Conservation (phyloP, 129 eudicot genomes). For the Ambrosia artemisiifolia region DNA sequence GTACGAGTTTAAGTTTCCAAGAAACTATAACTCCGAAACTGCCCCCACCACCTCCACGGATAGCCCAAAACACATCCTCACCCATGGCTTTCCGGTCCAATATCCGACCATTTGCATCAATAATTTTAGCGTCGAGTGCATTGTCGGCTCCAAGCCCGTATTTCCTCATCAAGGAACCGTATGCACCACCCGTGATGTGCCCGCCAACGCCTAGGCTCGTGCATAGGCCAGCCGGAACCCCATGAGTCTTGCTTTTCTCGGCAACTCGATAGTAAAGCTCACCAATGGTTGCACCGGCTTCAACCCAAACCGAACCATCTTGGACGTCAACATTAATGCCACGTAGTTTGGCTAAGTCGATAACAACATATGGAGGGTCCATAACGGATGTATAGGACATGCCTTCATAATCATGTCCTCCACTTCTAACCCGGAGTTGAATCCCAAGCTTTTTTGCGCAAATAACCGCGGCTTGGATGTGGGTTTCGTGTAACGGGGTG, state of each 20-base stretch:
- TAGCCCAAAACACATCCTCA: constrained; percentile 15
- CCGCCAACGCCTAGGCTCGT: constrained; percentile 10
- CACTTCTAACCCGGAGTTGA: constrained; percentile 11
- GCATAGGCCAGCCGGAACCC: constrained; percentile 17
- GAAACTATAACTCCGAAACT: constrained; percentile 8
- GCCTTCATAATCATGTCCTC: constrained; percentile 16
- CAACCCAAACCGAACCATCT: constrained; percentile 12
- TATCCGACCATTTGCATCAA: constrained; percentile 4
- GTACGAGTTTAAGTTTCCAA: constrained; percentile 16
- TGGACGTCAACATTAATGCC: background rate
- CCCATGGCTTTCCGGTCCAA: constrained; percentile 10
- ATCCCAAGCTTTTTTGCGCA: constrained; percentile 13
- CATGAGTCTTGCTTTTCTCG: constrained; percentile 18
- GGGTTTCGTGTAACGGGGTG: constrained; percentile 11
- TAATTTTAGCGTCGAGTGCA: constrained; percentile 5
- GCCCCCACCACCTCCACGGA: constrained; percentile 4
- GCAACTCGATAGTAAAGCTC: constrained; percentile 16
- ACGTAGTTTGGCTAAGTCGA: constrained; percentile 8
- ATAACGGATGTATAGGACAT: constrained; percentile 7
- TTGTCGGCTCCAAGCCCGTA: constrained; percentile 11
- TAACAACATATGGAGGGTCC: constrained; percentile 15
- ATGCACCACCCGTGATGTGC: constrained; percentile 12
- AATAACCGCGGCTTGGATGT: constrained; percentile 14
- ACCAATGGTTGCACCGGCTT: constrained; percentile 10
- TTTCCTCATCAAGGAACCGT: constrained; percentile 16